These are phyloP conservation scores for Dendrocalamus sinicus DNA, from an alignment of 176 grass and related monocot species.

Conservation along the genomic window DNA sequence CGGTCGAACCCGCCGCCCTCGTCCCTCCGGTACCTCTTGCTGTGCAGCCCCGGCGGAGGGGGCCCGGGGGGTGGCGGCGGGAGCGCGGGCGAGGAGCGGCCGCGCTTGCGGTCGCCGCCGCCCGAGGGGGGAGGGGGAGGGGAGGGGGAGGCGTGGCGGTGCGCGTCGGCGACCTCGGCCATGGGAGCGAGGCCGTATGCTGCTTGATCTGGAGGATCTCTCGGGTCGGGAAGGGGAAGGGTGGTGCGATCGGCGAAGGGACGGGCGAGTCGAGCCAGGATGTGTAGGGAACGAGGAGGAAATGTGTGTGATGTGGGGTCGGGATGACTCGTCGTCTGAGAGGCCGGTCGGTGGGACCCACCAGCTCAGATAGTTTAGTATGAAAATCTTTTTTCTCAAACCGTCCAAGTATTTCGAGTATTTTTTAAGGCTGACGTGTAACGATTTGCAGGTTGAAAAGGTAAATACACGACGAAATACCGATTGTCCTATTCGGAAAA, in stretches of 20 bases:
- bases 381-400: neutral
- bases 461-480: neutral
- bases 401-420: neutral
- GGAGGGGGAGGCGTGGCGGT: slow-evolving; percentile 28
- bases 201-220: slow-evolving; percentile 48
- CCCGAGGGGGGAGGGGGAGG: slow-evolving; percentile 13
- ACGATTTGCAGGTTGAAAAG: neutral
- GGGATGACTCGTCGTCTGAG: neutral
- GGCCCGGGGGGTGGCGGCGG: slow-evolving; percentile 65
- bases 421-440: neutral
- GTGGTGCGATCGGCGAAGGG: neutral
- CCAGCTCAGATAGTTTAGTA: neutral
- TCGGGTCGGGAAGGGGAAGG: neutral
- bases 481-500: neutral
- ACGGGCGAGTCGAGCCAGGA: neutral
- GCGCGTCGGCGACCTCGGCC: slow-evolving; percentile 78
- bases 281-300: neutral
- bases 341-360: slow-evolving; percentile 20
- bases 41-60: slow-evolving; percentile 49
- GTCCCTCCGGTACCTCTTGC: slow-evolving; percentile 70
- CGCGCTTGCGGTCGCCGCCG: slow-evolving; percentile 59
- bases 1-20: slow-evolving; percentile 77
- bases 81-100: slow-evolving; percentile 57
- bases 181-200: slow-evolving; percentile 44
- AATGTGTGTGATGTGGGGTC: neutral